A percentile compares a stretch with the other conserved stretches of the same genome.
These are phyloP conservation scores for Annulohypoxylon truncatum DNA, from an alignment of 2,329 filamentous ascomycete genomes.

Conservation along the genomic window DNA sequence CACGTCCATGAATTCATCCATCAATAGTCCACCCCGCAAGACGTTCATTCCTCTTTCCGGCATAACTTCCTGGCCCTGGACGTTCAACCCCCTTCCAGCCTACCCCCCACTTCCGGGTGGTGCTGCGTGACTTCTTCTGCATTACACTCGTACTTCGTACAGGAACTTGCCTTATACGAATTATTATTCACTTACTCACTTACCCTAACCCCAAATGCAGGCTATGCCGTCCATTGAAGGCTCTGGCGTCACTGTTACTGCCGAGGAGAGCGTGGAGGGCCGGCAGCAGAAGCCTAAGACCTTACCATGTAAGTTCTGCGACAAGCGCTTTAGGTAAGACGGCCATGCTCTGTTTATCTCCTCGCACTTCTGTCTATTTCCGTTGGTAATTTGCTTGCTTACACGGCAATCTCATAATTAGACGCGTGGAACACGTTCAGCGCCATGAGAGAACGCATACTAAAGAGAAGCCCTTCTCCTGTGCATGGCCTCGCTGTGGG, in stretches of 20 bases:
- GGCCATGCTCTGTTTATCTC: conserved; percentile 30
- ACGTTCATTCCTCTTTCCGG: conserved; percentile 51
- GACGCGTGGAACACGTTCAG: conserved; percentile 73
- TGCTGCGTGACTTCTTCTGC: conserved; percentile 53
- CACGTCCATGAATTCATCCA: conserved; percentile 52
- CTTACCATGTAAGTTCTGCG: conserved; percentile 71
- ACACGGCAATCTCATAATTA: conserved; percentile 56
- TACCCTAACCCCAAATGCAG: conserved; percentile 58
- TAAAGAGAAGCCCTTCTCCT: conserved; percentile 73
- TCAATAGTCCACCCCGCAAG: conserved; percentile 51
- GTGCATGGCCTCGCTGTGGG: conserved; percentile 68
- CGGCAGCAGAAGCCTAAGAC: conserved; percentile 71
- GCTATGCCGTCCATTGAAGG: conserved; percentile 62
- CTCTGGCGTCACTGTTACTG: conserved; percentile 52
- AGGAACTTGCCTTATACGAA: conserved; percentile 49
- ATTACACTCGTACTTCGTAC: conserved; percentile 51
- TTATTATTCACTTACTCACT: conserved; percentile 45
- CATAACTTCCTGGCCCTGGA: conserved; percentile 48
- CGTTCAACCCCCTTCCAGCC: conserved; percentile 47
- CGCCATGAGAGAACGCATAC: conserved; percentile 73
- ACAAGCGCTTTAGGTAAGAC: conserved; percentile 70
- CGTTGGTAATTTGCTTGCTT: conserved; percentile 53
- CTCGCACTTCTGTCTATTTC: conserved; percentile 34
- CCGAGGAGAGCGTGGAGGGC: conserved; percentile 62
- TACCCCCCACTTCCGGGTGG: conserved; percentile 50